Percentiles rank a stretch among this genome's conserved stretches.
phyloP scores from a whole-genome alignment of 768 basidiomycete species.

The Paxillus ammoniavirescens region DNA sequence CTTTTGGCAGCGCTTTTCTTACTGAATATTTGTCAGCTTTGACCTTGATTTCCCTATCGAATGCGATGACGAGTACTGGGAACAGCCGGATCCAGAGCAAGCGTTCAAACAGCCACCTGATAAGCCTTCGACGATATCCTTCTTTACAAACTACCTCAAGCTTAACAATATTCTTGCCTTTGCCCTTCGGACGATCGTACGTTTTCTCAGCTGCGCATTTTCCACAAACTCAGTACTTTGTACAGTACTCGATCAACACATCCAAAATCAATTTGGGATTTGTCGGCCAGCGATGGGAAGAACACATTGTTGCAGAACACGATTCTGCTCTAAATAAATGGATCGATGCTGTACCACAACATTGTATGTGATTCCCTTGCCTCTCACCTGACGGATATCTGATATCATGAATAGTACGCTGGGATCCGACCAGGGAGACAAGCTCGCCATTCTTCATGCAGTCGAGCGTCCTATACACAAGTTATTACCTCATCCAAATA shows the following conservation, averaged over 20 bases:
- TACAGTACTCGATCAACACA: slow-evolving; percentile 71
- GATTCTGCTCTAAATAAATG: slow-evolving; percentile 79
- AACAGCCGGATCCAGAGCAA: slow-evolving; percentile 42
- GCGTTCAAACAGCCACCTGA: slow-evolving; percentile 63
- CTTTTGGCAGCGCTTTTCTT: background rate
- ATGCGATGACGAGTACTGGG: slow-evolving; percentile 72
- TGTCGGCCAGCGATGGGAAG: slow-evolving; percentile 55
- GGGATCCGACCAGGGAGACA: slow-evolving; percentile 43
- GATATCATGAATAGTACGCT: slow-evolving; percentile 32
- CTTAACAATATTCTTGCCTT: slow-evolving; percentile 64
- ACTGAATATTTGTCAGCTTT: slow-evolving; percentile 38
- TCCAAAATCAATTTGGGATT: slow-evolving; percentile 52
- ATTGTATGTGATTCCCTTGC: slow-evolving; percentile 21
- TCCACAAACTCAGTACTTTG: background rate
- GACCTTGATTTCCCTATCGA: slow-evolving; percentile 64
- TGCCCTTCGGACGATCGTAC: slow-evolving; percentile 58
- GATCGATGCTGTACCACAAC: slow-evolving; percentile 65
- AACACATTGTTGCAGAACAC: slow-evolving; percentile 65
- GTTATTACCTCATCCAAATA: slow-evolving; percentile 62
- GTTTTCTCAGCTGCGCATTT: slow-evolving; percentile 12
- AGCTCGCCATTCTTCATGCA: slow-evolving; percentile 43
- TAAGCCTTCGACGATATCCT: slow-evolving; percentile 52
- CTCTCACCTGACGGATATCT: background rate
- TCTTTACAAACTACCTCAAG: slow-evolving; percentile 53
- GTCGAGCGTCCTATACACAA: slow-evolving; percentile 48